A percentile compares a stretch with the other conserved stretches of the same genome.
Conservation (phyloP, 495 filamentous ascomycete species). For the Geoglossum glabrum region DNA sequence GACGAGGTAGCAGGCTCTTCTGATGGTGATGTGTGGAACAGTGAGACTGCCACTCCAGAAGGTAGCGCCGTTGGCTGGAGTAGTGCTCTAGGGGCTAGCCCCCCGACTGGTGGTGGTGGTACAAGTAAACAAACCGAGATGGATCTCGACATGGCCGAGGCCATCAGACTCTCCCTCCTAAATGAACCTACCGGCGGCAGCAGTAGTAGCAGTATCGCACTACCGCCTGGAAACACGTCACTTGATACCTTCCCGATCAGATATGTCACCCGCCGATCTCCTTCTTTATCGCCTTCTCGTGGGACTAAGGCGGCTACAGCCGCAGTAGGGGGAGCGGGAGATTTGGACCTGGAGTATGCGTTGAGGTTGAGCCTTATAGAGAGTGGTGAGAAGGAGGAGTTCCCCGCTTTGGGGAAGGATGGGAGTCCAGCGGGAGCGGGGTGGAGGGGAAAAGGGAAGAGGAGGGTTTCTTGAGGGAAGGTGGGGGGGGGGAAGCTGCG, state of each 20-base stretch:
- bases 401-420: slow-evolving; percentile 27
- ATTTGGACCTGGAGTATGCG: slow-evolving; percentile 68
- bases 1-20: slow-evolving; percentile 12
- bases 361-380: slow-evolving; percentile 71
- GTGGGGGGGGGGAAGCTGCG: not conserved
- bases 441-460: slow-evolving; percentile 22
- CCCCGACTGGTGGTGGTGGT: slow-evolving; percentile 16
- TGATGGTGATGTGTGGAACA: slow-evolving; percentile 16
- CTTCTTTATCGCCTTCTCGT: slow-evolving; percentile 14
- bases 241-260: not conserved
- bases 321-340: slow-evolving; percentile 18
- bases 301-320: slow-evolving; percentile 9
- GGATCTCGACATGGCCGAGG: slow-evolving; percentile 33
- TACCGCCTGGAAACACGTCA: not conserved
- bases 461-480: slow-evolving; percentile 2
- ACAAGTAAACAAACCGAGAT: slow-evolving; percentile 26
- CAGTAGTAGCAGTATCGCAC: not conserved
- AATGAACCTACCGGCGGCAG: slow-evolving; percentile 16
- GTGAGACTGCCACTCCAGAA: slow-evolving; percentile 29
- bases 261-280: slow-evolving; percentile 10
- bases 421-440: slow-evolving; percentile 23
- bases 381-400: slow-evolving; percentile 31
- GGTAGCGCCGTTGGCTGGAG: slow-evolving; percentile 23
- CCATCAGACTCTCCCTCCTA: slow-evolving; percentile 17
- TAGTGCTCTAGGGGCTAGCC: slow-evolving; percentile 12